Percentiles rank a stretch among this genome's conserved stretches.
Conservation (phyloP, 129 eudicot genomes). For the Artemisia annua region DNA sequence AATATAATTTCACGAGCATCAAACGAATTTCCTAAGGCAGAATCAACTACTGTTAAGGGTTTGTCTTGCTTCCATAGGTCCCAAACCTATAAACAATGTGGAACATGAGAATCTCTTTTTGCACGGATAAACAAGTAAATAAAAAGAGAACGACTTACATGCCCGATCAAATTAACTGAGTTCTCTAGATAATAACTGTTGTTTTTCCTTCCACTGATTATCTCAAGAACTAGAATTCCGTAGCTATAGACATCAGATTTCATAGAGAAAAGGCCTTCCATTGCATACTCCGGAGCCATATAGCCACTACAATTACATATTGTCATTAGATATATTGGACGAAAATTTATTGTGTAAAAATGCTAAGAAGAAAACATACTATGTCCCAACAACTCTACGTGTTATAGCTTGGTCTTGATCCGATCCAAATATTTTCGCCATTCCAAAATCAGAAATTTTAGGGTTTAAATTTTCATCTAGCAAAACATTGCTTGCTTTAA, state of each 20-base stretch:
- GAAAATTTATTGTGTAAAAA: background rate
- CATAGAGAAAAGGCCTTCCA: conserved; percentile 54
- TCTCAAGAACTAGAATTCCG: conserved; percentile 60
- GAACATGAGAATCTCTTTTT: background rate
- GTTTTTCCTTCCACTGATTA: conserved; percentile 53
- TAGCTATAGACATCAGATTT: conserved; percentile 68
- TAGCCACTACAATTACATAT: conserved; percentile 52
- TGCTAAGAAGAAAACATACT: conserved; percentile 35
- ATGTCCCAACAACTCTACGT: conserved; percentile 64
- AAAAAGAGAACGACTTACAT: conserved; percentile 43
- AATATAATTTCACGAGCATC: conserved; percentile 36
- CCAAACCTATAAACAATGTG: conserved; percentile 51
- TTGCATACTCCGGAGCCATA: conserved; percentile 80
- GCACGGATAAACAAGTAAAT: background rate
- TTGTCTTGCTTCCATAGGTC: conserved; percentile 50
- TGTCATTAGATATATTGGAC: background rate
- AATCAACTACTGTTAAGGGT: conserved; percentile 39
- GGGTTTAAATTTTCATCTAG: conserved; percentile 58
- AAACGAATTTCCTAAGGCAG: conserved; percentile 29
- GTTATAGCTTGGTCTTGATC: conserved; percentile 53
- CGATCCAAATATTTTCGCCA: conserved; percentile 58
- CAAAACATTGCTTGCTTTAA: conserved; percentile 68
- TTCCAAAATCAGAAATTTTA: conserved; percentile 76
- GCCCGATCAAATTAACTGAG: conserved; percentile 48
- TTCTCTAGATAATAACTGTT: conserved; percentile 39